Evolutionary conservation across 306 rosid species (phyloP).

Genomic region (Quercus suber): DNA sequence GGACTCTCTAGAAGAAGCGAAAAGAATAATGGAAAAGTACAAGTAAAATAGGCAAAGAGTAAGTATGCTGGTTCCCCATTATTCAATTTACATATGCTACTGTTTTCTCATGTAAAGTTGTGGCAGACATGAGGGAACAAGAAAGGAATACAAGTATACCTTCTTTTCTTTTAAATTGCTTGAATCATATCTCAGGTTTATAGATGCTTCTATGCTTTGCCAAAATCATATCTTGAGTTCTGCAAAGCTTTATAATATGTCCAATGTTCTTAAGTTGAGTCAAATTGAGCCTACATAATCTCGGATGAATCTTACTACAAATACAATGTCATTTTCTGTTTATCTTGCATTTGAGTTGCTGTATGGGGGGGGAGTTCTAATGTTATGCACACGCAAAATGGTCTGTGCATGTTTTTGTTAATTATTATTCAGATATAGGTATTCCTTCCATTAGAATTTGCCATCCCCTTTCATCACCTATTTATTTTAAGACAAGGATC

Average conservation of each 20-base stretch:
- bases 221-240: background rate
- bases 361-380: background rate
- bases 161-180: background rate
- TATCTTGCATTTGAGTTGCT: background rate
- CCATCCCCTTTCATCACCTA: background rate
- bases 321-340: background rate
- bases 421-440: background rate
- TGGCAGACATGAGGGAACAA: background rate
- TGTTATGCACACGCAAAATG: too few species aligned
- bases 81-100: conserved; percentile 21
- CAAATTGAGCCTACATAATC: background rate
- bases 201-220: background rate
- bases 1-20: conserved; percentile 85
- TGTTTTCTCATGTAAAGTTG: conserved; percentile 16
- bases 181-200: background rate
- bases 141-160: background rate
- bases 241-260: background rate
- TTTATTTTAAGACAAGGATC: too few species aligned
- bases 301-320: too few species aligned
- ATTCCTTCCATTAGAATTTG: background rate
- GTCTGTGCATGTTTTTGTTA: background rate
- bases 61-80: conserved; percentile 22
- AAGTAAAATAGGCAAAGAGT: conserved; percentile 40
- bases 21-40: conserved; percentile 94
- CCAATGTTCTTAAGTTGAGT: background rate